Evolutionary conservation across 768 basidiomycete species (phyloP), one percentile per base, ranked within the genome.

Genomic region (Xerocomus brunneocitrinus): DNA sequence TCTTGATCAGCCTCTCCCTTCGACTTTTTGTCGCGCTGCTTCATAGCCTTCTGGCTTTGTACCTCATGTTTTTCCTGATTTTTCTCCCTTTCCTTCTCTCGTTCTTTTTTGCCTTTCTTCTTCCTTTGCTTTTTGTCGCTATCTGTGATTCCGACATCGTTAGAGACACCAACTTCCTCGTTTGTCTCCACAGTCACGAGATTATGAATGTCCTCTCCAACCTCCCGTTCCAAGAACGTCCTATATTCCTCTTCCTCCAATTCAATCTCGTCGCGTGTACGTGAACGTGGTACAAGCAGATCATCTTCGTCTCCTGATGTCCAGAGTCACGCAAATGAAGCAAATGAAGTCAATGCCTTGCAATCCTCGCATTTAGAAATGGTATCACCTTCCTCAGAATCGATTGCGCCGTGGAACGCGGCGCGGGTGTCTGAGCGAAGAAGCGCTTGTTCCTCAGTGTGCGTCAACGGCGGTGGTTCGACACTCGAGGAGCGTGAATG

Each of bases 221-320:
- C 93, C 67, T 87, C 89, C 13, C 86, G 80, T 67, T 91, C 76
- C 57, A 98, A 70, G 68, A 89, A 98, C 2, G 78, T 74, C 24
- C 81, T 79, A 64, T 98, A 99, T 60, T 93, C 91, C 58, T 89
- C 86, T 59, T 91, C 91, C 60, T 97, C 92, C 39, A 68, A 61
- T 61, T 88, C 84, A 3, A 79, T 60, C 67, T 95, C 91, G 53
- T 90, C 89, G 58, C 82, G 80, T 0, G 85, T 88, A 69, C 85
- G 89, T 53, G 87, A 85, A 35, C 91, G 78, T 3, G 82, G 83
- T 6, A 89, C 72, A 13, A 97, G 78, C 1, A 95, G 67, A 35
- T 81, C 89, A 10, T 84, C 87, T 1, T 76, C 83, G 14, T 79
- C 80, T 73, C 77, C 27, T 67, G 67, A 32, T 60, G 56, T 13